A percentile compares a stretch with the other conserved stretches of the same genome.
Conservation (phyloP, 179 eudicot genomes). For the Camellia oleifera region DNA sequence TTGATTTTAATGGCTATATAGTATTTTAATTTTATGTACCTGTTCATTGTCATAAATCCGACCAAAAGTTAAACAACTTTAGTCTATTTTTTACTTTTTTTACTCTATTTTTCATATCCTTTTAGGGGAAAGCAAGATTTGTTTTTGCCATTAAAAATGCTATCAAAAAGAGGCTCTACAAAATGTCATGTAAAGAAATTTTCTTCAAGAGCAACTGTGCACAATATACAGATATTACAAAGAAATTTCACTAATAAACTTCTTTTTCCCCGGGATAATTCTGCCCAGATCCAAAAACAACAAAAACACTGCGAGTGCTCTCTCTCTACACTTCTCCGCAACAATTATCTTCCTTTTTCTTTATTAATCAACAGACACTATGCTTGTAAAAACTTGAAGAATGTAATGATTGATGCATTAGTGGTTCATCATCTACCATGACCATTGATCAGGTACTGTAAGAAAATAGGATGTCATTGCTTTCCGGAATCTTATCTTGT, state of each 20-base stretch:
- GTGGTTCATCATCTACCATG: slow-evolving; percentile 41
- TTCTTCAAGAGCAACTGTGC: neutral
- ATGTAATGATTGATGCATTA: neutral
- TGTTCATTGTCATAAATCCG: no score
- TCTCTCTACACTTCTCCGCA: neutral
- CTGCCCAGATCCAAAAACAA: neutral
- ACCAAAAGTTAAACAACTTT: no score
- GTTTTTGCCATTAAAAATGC: no score
- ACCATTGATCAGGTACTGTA: slow-evolving; percentile 96
- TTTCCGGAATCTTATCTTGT: slow-evolving; percentile 91
- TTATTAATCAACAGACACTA: neutral
- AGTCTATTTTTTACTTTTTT: no score
- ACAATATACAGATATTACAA: neutral
- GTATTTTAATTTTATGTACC: no score
- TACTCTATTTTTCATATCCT: no score
- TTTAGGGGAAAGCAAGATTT: no score
- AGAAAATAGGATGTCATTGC: slow-evolving; percentile 96
- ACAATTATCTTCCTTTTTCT: neutral
- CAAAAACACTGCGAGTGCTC: neutral
- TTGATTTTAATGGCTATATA: no score
- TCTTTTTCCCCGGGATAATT: neutral
- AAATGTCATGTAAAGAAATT: neutral
- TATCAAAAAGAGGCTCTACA: neutral
- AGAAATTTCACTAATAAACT: neutral
- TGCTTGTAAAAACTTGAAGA: neutral